Evolutionary conservation across 2,329 filamentous ascomycete species (phyloP).

Genomic region (Hypoxylon sp.): DNA sequence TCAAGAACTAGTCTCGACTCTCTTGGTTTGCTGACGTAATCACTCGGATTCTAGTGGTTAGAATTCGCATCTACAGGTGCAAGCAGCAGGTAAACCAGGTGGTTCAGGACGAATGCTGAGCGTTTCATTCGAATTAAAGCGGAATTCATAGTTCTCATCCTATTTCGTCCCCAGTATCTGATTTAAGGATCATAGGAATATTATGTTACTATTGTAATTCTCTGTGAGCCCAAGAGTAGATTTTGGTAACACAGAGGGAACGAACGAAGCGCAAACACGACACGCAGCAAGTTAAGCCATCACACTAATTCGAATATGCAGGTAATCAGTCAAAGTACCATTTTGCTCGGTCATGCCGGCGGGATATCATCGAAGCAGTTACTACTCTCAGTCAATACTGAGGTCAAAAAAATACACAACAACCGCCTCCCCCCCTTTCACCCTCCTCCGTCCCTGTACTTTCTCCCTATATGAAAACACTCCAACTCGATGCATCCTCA

Average conservation of each 20-base stretch:
- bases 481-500: conserved; percentile 22
- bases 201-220: no score
- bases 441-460: not conserved
- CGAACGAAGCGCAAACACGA: not conserved
- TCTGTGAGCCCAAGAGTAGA: not conserved
- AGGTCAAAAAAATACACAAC: conserved; percentile 42
- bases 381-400: conserved; percentile 25
- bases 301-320: not conserved
- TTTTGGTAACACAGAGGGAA: not conserved
- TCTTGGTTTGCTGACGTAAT: no score
- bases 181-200: no score
- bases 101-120: no score
- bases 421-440: conserved; percentile 1
- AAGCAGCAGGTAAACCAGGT: no score
- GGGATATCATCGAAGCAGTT: conserved; percentile 55
- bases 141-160: no score
- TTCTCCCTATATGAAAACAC: conserved; percentile 23
- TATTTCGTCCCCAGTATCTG: no score
- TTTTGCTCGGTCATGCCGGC: conserved; percentile 55
- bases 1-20: no score
- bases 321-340: conserved; percentile 41
- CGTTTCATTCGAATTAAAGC: no score
- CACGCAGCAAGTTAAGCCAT: not conserved
- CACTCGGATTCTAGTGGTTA: no score
- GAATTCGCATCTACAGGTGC: no score